Base-by-base conservation (phyloP, 441 rosid species). In the Pelargonium cotyledonis region DNA sequence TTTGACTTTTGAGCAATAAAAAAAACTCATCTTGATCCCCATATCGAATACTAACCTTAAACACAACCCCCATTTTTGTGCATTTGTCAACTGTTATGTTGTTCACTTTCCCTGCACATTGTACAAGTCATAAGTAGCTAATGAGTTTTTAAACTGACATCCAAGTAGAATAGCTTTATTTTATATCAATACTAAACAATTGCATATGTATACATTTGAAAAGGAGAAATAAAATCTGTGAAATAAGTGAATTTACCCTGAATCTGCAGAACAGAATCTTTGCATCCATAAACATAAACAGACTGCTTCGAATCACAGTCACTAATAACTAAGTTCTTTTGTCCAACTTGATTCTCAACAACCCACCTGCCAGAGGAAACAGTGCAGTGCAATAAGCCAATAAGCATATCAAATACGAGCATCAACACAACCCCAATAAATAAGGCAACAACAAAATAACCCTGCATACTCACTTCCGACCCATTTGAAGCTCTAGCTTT, bases 61-160 rank as follows among this genome's bases (percentile, higher is more conserved):
- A 95, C 44, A 90, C 88, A 74, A 95, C 81, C 74, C 97, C 97
- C 92, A 89, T 82, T 81, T 95, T 95, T 66, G 88, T 81, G 85
- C 97, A 95, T 76, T 90, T 95, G 82, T 95, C 99, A 70, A 95
- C 67, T 66, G 97, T 95, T 80, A 95, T 92, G 78, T 91, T 95
- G 79, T 95, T 95, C 60, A 92, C 97, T 79, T 95, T 95, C 67
- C 97, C 99, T 95, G 84, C 79, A 84, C 70, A 81, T 75, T 66
- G 68, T 43, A 55, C 55, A 74, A 74, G 68, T 15, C 12, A 51
- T 41, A 44, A 77, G 72, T 63, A 55, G 35, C 47, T 66, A 10
- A 19, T 12, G 26, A 35, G 47, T 29, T 69, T 68, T 57, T 65
- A 21, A 68, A 68, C 35, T 26, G 68, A 43, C 9, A 70, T 62